A percentile compares a stretch with the other conserved stretches of the same genome.
These are phyloP conservation scores for Arthrobotrys conoides DNA, from an alignment of 2,329 filamentous ascomycete species.

Conservation along the genomic window DNA sequence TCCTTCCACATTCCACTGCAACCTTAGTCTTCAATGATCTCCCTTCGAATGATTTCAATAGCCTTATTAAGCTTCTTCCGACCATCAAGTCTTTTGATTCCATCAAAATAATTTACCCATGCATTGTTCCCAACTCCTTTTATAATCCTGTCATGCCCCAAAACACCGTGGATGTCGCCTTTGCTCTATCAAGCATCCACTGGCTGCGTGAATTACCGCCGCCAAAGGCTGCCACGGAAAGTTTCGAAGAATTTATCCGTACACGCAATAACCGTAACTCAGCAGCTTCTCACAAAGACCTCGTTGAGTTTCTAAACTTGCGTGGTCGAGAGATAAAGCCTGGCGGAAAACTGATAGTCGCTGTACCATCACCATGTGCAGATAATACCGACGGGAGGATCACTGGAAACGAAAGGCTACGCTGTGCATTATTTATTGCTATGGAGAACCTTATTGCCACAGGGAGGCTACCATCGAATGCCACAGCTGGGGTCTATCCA, in stretches of 20 bases:
- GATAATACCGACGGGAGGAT: slow-evolving; percentile 34
- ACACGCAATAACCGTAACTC: slow-evolving; percentile 12
- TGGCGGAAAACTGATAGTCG: slow-evolving; percentile 42
- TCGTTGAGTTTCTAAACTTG: slow-evolving; percentile 33
- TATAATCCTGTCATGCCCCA: slow-evolving; percentile 24
- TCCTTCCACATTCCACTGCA: slow-evolving; percentile 3
- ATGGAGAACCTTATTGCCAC: slow-evolving; percentile 13
- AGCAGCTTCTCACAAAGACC: slow-evolving; percentile 26
- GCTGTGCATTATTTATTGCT: slow-evolving; percentile 13
- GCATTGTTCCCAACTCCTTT: slow-evolving; percentile 36
- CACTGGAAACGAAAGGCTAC: slow-evolving; percentile 22
- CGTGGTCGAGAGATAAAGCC: slow-evolving; percentile 33
- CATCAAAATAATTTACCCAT: slow-evolving; percentile 25
- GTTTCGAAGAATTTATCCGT: slow-evolving; percentile 23
- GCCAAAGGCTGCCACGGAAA: slow-evolving; percentile 15
- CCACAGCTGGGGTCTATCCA: slow-evolving; percentile 22
- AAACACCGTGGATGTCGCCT: slow-evolving; percentile 38
- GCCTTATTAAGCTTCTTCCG: slow-evolving; percentile 19
- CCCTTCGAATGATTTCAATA: slow-evolving; percentile 54
- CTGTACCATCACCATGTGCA: slow-evolving; percentile 21
- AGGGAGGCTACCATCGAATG: slow-evolving; percentile 18
- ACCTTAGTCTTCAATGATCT: slow-evolving; percentile 41
- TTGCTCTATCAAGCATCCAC: slow-evolving; percentile 41
- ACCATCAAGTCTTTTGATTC: slow-evolving; percentile 5
- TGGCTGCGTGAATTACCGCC: slow-evolving; percentile 37